These are phyloP conservation scores for Aspergillus sp. DNA, from an alignment of 2,329 filamentous ascomycete genomes.

Conservation along the genomic window DNA sequence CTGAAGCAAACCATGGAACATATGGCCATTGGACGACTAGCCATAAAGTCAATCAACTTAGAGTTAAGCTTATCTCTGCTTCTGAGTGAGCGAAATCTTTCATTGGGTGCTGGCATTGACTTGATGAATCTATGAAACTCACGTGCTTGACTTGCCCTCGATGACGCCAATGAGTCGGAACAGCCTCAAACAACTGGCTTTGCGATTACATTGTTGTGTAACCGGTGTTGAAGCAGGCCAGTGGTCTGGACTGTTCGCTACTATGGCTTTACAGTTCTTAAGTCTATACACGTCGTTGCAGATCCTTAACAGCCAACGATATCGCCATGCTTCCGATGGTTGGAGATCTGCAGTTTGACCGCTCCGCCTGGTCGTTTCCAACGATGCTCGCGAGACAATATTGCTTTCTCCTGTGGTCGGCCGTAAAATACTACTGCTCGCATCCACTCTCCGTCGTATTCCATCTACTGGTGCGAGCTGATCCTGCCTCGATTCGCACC, in stretches of 20 bases:
- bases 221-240: background rate
- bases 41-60: no score
- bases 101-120: background rate
- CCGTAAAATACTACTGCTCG: background rate
- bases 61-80: background rate
- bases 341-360: background rate
- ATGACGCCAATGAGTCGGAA: background rate
- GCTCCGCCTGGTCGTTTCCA: background rate
- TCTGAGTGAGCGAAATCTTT: background rate
- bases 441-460: background rate
- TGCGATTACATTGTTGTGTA: background rate
- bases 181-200: background rate
- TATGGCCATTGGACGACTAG: background rate
- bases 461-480: background rate
- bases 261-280: background rate
- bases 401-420: background rate
- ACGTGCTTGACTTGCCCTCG: background rate
- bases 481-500: background rate
- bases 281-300: background rate
- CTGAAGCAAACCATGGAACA: background rate
- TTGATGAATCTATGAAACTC: background rate
- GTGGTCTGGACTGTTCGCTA: background rate
- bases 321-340: no score
- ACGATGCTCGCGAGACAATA: background rate
- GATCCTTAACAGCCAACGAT: no score